Conservation (phyloP, 805 yeast species). For the Candida chilensis region DNA sequence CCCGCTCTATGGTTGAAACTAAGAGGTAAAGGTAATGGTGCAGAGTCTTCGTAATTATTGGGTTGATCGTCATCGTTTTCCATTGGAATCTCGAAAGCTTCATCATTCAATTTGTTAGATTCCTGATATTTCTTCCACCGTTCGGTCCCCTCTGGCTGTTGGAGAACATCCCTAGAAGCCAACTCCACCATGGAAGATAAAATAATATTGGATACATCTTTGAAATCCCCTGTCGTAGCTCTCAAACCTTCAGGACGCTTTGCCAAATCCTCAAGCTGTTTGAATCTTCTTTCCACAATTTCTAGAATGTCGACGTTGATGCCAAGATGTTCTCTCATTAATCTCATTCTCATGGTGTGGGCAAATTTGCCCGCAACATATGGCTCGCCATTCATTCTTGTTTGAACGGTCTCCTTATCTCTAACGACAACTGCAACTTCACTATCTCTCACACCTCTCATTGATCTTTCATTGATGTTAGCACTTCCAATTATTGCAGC, state of each 20-base stretch:
- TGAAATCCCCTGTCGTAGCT: constrained; percentile 36
- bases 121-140: constrained; percentile 31
- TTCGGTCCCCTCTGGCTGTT: constrained; percentile 34
- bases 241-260: constrained; percentile 25
- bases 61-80: constrained; percentile 15
- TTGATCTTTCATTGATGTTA: constrained; percentile 91
- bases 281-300: constrained; percentile 65
- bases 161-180: constrained; percentile 60
- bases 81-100: constrained; percentile 9
- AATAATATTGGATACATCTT: constrained; percentile 16
- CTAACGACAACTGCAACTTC: constrained; percentile 87
- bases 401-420: constrained; percentile 65
- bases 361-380: constrained; percentile 83
- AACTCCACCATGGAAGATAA: constrained; percentile 68
- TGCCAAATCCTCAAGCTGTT: constrained; percentile 36
- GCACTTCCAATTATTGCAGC: constrained; percentile 96
- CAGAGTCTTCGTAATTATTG: constrained; percentile 13
- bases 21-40: constrained; percentile 23
- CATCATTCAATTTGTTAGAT: constrained; percentile 4
- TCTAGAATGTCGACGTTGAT: constrained; percentile 85
- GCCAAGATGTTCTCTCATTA: constrained; percentile 96
- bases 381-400: constrained; percentile 73
- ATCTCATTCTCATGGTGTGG: constrained; percentile 76
- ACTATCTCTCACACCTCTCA: constrained; percentile 90
- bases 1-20: constrained; percentile 86